Evolutionary conservation across 2,329 filamentous ascomycete genomes (phyloP).

Genomic region (Fulvia fulva): DNA sequence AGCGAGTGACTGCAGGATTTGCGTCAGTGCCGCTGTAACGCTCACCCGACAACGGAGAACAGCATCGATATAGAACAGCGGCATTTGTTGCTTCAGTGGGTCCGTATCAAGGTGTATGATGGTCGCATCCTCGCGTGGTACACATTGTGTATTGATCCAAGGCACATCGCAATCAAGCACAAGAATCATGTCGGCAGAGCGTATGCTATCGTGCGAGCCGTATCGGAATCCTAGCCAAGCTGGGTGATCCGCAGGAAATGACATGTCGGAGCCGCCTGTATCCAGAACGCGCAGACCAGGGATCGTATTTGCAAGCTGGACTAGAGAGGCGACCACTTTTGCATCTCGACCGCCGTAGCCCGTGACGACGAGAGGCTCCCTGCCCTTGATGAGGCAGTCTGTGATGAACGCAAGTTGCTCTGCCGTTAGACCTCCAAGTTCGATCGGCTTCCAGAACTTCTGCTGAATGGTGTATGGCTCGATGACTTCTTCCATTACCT

Average conservation of each 20-base stretch:
- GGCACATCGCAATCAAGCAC: conserved; percentile 88
- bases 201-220: conserved; percentile 69
- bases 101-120: conserved; percentile 65
- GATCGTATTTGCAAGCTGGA: conserved; percentile 63
- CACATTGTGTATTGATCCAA: conserved; percentile 78
- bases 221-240: conserved; percentile 62
- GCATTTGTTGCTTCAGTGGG: conserved; percentile 61
- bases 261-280: conserved; percentile 76
- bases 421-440: conserved; percentile 58
- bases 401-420: conserved; percentile 58
- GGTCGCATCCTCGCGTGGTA: conserved; percentile 53
- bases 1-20: conserved; percentile 39
- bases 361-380: conserved; percentile 65
- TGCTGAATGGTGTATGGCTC: conserved; percentile 66
- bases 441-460: conserved; percentile 65
- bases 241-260: conserved; percentile 67
- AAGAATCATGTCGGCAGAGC: conserved; percentile 75
- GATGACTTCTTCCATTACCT: conserved; percentile 83
- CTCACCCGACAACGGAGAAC: conserved; percentile 34
- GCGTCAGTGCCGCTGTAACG: background rate
- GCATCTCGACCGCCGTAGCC: conserved; percentile 71
- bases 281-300: conserved; percentile 69
- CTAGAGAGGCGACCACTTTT: conserved; percentile 56
- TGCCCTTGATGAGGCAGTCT: conserved; percentile 58
- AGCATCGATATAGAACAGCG: conserved; percentile 56